Percentiles rank a stretch among this genome's conserved stretches.
Evolutionary conservation across 1,284 basidiomycete species (phyloP).

Genomic region (Trametes hirsuta): DNA sequence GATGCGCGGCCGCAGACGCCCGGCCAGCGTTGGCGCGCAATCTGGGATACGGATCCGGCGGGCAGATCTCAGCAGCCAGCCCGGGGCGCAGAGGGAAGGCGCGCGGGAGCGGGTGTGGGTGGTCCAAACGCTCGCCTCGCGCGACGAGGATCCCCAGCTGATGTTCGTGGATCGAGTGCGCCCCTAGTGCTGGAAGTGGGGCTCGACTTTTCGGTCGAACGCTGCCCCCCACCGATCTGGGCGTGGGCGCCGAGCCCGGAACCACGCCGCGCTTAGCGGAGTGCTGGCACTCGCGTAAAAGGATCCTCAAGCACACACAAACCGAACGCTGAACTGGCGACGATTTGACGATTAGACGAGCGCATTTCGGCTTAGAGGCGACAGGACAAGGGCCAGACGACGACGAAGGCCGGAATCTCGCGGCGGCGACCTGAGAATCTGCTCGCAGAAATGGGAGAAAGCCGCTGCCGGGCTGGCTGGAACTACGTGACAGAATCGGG

Average conservation of each 20-base stretch:
- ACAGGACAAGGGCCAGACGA: background rate
- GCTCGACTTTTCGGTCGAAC: slow-evolving; percentile 4
- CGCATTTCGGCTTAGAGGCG: background rate
- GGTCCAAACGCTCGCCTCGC: background rate
- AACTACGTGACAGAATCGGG: background rate
- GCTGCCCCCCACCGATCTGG: background rate
- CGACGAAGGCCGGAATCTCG: background rate
- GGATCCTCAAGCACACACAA: slow-evolving; percentile 12
- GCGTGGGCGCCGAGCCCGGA: slow-evolving; percentile 6
- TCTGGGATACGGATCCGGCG: background rate
- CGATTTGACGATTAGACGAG: background rate
- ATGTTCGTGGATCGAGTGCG: slow-evolving; percentile 6
- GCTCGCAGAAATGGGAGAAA: background rate
- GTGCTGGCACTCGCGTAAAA: slow-evolving; percentile 4
- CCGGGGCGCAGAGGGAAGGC: background rate
- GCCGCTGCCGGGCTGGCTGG: background rate
- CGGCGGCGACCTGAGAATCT: background rate
- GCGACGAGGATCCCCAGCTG: slow-evolving; percentile 9
- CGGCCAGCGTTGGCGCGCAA: background rate
- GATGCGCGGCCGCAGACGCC: slow-evolving; percentile 4
- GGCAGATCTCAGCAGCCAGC: background rate
- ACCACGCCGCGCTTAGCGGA: background rate
- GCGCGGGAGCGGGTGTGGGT: slow-evolving; percentile 7
- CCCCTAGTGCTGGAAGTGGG: slow-evolving; percentile 4
- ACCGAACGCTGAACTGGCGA: slow-evolving; percentile 6